Conservation (phyloP, 352 stramenopile genomes). For the Phytophthora pistaciae region DNA sequence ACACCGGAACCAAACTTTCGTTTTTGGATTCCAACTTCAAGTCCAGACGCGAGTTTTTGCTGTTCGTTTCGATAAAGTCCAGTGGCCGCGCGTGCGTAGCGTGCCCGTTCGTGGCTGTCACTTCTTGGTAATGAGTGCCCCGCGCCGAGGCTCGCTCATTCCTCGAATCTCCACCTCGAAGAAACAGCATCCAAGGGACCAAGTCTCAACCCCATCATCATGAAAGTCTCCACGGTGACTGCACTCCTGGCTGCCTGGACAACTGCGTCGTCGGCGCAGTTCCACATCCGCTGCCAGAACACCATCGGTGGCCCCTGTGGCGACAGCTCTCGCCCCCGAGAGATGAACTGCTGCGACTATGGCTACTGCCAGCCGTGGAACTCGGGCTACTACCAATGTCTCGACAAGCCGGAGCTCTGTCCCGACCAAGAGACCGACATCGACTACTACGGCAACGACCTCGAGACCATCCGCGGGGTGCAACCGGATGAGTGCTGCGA, state of each 20-base stretch:
- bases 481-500: slow-evolving; percentile 49
- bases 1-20: slow-evolving; percentile 10
- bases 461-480: slow-evolving; percentile 53
- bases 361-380: slow-evolving; percentile 78
- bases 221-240: slow-evolving; percentile 17
- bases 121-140: not conserved
- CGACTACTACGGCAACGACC: slow-evolving; percentile 61
- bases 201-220: not conserved
- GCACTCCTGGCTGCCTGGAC: slow-evolving; percentile 13
- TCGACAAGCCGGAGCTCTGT: slow-evolving; percentile 49
- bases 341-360: slow-evolving; percentile 47
- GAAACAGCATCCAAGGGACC: slow-evolving; percentile 12
- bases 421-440: slow-evolving; percentile 60
- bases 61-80: slow-evolving; percentile 31
- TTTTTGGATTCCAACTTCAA: slow-evolving; percentile 12
- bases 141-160: slow-evolving; percentile 2
- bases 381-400: slow-evolving; percentile 67
- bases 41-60: slow-evolving; percentile 14
- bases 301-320: slow-evolving; percentile 48
- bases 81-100: slow-evolving; percentile 4
- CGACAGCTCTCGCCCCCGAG: slow-evolving; percentile 40
- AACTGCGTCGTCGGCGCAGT: slow-evolving; percentile 34
- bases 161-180: slow-evolving; percentile 25
- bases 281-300: slow-evolving; percentile 56
- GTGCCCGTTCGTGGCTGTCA: not conserved